phyloP scores from a whole-genome alignment of 164 flowering plant genomes.

The Berberis thunbergii region DNA sequence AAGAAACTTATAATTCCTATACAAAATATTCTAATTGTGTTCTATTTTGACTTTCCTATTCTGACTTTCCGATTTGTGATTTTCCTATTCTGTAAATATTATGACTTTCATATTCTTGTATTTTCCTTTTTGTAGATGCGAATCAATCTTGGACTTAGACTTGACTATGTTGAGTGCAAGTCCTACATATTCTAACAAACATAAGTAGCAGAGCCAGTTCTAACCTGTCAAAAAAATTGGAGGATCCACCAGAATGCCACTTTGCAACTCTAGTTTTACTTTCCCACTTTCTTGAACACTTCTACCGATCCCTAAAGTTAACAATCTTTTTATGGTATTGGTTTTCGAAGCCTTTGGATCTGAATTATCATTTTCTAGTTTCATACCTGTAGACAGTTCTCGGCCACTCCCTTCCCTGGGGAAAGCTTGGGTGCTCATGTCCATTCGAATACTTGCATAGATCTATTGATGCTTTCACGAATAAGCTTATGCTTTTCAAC shows the following conservation, averaged over 20 bases:
- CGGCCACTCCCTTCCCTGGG: conserved; percentile 12
- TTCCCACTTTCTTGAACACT: conserved; percentile 15
- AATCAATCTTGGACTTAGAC: no score
- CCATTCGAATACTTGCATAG: conserved; percentile 20
- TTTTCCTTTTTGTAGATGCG: not conserved
- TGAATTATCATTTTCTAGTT: conserved; percentile 9
- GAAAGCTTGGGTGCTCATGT: conserved; percentile 15
- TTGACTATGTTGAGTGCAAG: no score
- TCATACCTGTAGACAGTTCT: conserved; percentile 9
- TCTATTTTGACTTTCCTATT: no score
- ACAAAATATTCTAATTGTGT: no score
- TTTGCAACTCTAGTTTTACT: conserved; percentile 27
- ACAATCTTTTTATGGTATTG: conserved; percentile 7
- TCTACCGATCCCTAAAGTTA: conserved; percentile 17
- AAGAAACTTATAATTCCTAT: no score
- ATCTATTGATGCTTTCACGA: conserved; percentile 34
- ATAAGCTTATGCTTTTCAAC: conserved; percentile 78
- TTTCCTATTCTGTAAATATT: no score
- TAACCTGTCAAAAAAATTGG: conserved; percentile 79
- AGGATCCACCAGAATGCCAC: conserved; percentile 33
- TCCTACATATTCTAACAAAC: no score
- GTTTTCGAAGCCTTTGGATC: conserved; percentile 10
- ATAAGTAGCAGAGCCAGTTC: conserved; percentile 1
- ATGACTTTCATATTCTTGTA: no score
- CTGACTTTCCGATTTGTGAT: no score